Evolutionary conservation across 2,329 filamentous ascomycete species (phyloP), one percentile per base, ranked within the genome.

Genomic region (Nigrospora sphaerica): DNA sequence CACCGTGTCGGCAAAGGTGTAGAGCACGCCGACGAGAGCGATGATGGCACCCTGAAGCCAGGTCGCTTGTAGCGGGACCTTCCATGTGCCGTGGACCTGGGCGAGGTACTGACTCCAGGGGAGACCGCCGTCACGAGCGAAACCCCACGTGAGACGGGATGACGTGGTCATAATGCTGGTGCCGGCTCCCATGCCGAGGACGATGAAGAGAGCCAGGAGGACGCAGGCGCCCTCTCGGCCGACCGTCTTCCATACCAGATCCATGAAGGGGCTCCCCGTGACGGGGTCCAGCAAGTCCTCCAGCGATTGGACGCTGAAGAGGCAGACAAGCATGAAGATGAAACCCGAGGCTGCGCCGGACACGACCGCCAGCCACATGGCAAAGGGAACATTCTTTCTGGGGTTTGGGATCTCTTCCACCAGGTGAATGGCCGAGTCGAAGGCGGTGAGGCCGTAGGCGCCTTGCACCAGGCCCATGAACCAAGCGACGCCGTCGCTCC

Each of bases 371-470:
- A 78, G 65, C 64, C 70, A 78, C 50, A 80, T 77, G 3, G 74
- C 69, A 14, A 64, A 64, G 0, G 77, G 77, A 0, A 70, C 72
- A 46, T 76, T 77, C 33, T 62, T 70, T 31, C 74, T 62, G 1
- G 77, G 75, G 4, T 66, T 61, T 1, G 76, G 75, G 2, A 80
- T 75, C 53, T 80, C 76, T 51, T 80, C 77, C 2, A 77, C 72
- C 65, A 80, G 71, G 55, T 81, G 77, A 34, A 80, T 77, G 32
- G 77, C 76, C 0, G 76, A 73, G 53, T 81, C 77, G 50, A 80
- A 80, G 2, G 76, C 77, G 0, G 74, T 78, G 14, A 78, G 59
- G 2, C 74, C 77, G 46, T 80, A 80, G 0, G 77, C 77, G 2
- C 74, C 71, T 52, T 80, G 77, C 0, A 80, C 67, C 2, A 81